Evolutionary conservation across 1,284 basidiomycete species (phyloP).

Genomic region (Cutaneotrichosporon sp.): DNA sequence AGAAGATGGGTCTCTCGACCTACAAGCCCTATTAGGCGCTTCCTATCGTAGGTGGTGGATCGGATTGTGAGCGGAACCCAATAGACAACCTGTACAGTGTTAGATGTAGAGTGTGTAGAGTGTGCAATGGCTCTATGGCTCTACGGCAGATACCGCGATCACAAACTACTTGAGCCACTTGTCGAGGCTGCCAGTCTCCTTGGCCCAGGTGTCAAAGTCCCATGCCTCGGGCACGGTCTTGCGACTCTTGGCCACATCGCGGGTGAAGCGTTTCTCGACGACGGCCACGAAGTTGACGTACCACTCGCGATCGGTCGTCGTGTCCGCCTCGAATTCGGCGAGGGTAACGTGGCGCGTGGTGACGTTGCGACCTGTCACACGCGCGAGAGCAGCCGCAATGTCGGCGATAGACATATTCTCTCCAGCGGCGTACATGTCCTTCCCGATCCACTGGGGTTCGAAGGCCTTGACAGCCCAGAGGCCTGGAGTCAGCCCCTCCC

Average conservation of each 20-base stretch:
- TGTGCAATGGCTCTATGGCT: not conserved
- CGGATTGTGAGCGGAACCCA: not conserved
- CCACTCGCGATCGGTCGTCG: conserved; percentile 4
- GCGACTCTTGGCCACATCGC: not conserved
- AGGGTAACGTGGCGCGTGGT: not conserved
- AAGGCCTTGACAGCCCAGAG: not conserved
- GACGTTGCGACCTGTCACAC: conserved; percentile 2
- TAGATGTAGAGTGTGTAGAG: not conserved
- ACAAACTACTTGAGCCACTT: not conserved
- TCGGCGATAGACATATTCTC: conserved; percentile 9
- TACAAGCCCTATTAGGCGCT: not conserved
- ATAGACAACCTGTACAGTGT: not conserved
- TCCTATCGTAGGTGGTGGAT: not conserved
- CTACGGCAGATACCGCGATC: too few species aligned
- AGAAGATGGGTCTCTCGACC: conserved; percentile 68
- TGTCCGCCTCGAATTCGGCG: not conserved
- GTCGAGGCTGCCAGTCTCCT: not conserved
- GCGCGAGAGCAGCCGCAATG: conserved; percentile 3
- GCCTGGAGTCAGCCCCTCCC: not conserved
- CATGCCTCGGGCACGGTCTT: conserved; percentile 7
- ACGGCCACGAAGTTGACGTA: conserved; percentile 13
- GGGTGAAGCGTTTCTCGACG: not conserved
- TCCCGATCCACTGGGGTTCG: conserved; percentile 16
- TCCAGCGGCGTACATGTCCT: conserved; percentile 12
- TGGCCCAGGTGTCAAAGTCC: conserved; percentile 3